These are phyloP conservation scores for Wickerhamomyces pijperi DNA, from an alignment of 805 yeast species.

Conservation along the genomic window DNA sequence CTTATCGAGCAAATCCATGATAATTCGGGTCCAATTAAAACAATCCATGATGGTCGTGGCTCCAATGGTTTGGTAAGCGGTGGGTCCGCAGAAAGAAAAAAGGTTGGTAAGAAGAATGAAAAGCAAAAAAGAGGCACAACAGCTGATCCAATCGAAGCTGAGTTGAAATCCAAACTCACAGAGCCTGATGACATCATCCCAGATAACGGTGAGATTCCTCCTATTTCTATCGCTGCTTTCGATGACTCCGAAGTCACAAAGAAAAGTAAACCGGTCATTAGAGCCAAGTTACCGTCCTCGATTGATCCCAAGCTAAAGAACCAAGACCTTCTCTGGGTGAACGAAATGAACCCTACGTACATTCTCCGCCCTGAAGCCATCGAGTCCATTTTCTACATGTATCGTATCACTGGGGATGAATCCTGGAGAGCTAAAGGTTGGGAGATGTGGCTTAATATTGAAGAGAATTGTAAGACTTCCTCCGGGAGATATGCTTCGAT, in stretches of 20 bases:
- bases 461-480: constrained; percentile 20
- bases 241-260: no score
- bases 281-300: neutral
- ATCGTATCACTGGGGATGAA: constrained; percentile 47
- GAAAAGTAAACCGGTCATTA: neutral
- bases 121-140: neutral
- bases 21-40: neutral
- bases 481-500: constrained; percentile 28
- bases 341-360: constrained; percentile 26
- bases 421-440: constrained; percentile 47
- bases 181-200: neutral
- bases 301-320: constrained; percentile 2
- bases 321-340: constrained; percentile 18
- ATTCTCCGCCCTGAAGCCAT: constrained; percentile 51
- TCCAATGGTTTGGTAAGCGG: neutral
- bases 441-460: constrained; percentile 30
- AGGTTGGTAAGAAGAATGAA: neutral
- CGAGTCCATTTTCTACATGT: constrained; percentile 48
- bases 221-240: no score
- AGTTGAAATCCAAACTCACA: neutral
- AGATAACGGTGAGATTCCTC: neutral
- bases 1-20: neutral
- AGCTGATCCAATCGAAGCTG: neutral
- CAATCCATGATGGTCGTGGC: neutral
- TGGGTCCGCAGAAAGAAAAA: no score